Evolutionary conservation across 2,329 filamentous ascomycete genomes (phyloP).

Genomic region (Colletotrichum simmondsii): DNA sequence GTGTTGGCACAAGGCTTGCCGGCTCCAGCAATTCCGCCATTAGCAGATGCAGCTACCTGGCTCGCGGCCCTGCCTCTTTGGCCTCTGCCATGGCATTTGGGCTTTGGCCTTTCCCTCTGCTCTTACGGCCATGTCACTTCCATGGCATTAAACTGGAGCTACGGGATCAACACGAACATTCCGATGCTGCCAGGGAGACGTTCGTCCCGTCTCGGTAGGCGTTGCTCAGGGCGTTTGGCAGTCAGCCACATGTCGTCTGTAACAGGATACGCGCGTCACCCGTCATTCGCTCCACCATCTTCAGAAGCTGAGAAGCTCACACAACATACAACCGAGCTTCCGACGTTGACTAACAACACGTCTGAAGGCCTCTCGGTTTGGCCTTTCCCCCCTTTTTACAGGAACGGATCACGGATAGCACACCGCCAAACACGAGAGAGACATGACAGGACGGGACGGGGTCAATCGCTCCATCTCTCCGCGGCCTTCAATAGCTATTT

Average conservation of each 20-base stretch:
- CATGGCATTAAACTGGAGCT: slow-evolving; percentile 9
- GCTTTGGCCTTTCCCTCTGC: background rate
- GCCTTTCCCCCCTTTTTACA: background rate
- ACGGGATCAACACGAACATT: slow-evolving; percentile 18
- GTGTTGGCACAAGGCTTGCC: slow-evolving; percentile 4
- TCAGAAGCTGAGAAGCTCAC: slow-evolving; percentile 3
- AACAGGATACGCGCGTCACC: slow-evolving; percentile 31
- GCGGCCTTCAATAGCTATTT: slow-evolving; percentile 6
- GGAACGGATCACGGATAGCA: slow-evolving; percentile 2
- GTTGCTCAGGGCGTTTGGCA: slow-evolving; percentile 21
- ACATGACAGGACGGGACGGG: background rate
- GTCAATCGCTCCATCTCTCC: slow-evolving; percentile 17
- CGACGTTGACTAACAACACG: slow-evolving; percentile 12
- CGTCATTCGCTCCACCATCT: slow-evolving; percentile 25
- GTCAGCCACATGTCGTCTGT: slow-evolving; percentile 25
- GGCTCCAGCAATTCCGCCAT: slow-evolving; percentile 20
- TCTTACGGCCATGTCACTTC: background rate
- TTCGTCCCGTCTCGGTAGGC: slow-evolving; percentile 33
- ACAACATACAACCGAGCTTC: slow-evolving; percentile 8
- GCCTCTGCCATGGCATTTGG: background rate
- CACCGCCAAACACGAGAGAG: background rate
- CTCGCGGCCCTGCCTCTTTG: slow-evolving; percentile 7
- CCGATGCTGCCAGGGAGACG: slow-evolving; percentile 28
- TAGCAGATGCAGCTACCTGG: slow-evolving; percentile 3
- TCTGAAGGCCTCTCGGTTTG: background rate